phyloP scores from a whole-genome alignment of 2,329 filamentous ascomycete genomes.

The Penicillium crustosum region DNA sequence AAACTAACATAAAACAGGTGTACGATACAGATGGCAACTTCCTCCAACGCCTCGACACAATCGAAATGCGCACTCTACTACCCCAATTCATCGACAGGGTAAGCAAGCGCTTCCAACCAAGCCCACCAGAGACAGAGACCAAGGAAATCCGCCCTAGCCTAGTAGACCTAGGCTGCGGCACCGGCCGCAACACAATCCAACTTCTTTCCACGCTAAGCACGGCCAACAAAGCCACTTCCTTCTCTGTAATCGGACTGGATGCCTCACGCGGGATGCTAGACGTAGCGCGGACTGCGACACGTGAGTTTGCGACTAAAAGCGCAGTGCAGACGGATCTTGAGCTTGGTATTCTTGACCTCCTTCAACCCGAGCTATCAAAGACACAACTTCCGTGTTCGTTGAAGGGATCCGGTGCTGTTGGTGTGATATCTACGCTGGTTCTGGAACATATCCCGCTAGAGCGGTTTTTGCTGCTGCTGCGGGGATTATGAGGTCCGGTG shows the following conservation, averaged over 20 bases:
- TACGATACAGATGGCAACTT: constrained; percentile 69
- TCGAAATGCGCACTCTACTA: constrained; percentile 55
- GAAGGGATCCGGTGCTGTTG: constrained; percentile 37
- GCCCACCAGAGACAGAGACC: constrained; percentile 7
- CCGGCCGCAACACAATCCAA: constrained; percentile 61
- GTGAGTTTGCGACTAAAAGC: constrained; percentile 1
- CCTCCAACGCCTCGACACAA: constrained; percentile 62
- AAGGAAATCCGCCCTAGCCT: constrained; percentile 39
- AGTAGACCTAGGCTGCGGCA: constrained; percentile 66
- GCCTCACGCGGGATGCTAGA: constrained; percentile 59
- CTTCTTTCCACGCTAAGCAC: constrained; percentile 35
- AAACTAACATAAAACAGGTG: constrained; percentile 32
- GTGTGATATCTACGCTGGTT: constrained; percentile 62
- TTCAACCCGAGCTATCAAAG: constrained; percentile 18
- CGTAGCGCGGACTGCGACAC: constrained; percentile 48
- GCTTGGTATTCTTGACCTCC: constrained; percentile 45
- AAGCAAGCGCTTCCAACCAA: background rate
- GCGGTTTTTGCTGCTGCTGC: constrained; percentile 57
- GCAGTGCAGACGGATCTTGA: constrained; percentile 9
- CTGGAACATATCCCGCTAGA: constrained; percentile 61
- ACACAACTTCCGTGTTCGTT: constrained; percentile 14
- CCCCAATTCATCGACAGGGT: constrained; percentile 48
- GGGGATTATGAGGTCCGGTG: constrained; percentile 47
- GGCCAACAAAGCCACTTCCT: background rate
- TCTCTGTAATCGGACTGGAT: constrained; percentile 55